These are phyloP conservation scores for Byssoonygena ceratinophila DNA, from an alignment of 2,329 filamentous ascomycete genomes.

Conservation along the genomic window DNA sequence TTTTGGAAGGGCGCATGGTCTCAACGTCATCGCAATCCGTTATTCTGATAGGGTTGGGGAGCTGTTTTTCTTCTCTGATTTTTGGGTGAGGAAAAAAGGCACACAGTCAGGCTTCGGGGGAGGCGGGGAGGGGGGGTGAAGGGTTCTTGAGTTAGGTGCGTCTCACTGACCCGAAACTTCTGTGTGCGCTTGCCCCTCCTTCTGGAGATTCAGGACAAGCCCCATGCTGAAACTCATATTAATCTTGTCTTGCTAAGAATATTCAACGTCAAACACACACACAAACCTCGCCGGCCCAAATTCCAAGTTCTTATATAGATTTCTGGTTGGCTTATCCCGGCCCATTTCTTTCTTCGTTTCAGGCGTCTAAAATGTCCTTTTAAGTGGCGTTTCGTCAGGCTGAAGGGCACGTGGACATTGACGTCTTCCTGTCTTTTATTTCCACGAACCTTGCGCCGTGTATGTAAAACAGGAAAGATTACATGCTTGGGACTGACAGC, in stretches of 20 bases:
- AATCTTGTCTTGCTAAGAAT: neutral
- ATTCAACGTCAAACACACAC: neutral
- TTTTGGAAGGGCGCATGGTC: neutral
- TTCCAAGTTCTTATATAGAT: neutral
- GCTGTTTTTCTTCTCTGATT: neutral
- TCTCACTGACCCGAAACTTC: neutral
- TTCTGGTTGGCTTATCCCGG: neutral
- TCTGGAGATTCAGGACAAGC: neutral
- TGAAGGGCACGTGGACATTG: constrained; percentile 13
- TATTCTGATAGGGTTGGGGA: neutral
- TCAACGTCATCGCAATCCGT: constrained; percentile 8
- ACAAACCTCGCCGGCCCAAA: neutral
- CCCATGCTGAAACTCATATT: constrained; percentile 6
- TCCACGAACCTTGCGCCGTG: neutral
- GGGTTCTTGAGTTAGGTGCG: no score
- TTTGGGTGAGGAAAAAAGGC: neutral
- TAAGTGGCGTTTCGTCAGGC: constrained; percentile 12
- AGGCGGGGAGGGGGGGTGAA: no score
- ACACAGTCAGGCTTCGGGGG: neutral
- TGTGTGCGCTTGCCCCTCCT: constrained; percentile 1
- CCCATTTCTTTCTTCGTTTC: neutral
- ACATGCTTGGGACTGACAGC: neutral
- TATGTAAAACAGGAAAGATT: neutral
- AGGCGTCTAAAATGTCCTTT: neutral
- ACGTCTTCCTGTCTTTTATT: constrained; percentile 5